These are phyloP conservation scores for Schizothecium vesticola DNA, from an alignment of 495 filamentous ascomycete genomes.

Conservation along the genomic window DNA sequence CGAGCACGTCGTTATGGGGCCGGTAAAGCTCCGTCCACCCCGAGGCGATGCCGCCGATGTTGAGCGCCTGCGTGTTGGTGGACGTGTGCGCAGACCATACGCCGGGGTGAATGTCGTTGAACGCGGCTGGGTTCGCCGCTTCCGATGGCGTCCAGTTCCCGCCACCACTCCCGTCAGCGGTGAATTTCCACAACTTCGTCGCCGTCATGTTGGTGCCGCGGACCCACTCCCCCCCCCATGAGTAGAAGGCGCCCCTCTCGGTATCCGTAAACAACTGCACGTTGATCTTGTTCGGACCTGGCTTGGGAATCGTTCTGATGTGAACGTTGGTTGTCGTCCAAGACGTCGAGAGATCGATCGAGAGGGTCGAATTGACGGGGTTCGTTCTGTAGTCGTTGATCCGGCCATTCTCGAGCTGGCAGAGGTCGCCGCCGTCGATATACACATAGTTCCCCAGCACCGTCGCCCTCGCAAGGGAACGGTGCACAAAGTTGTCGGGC, in stretches of 20 bases:
- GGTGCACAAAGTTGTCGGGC: background rate
- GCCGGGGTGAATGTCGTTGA: constrained; percentile 2
- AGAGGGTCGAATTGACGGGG: constrained; percentile 7
- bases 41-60: constrained; percentile 14
- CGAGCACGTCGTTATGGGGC: constrained; percentile 3
- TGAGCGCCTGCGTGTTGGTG: constrained; percentile 5
- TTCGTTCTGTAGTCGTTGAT: background rate
- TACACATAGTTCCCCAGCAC: constrained; percentile 20
- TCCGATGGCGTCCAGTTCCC: constrained; percentile 30
- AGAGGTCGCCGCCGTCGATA: constrained; percentile 18
- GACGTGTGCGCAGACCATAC: constrained; percentile 8
- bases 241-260: constrained; percentile 25
- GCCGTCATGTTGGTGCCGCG: constrained; percentile 13
- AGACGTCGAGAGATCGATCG: constrained; percentile 31
- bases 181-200: constrained; percentile 30
- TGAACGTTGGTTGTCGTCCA: constrained; percentile 29
- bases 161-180: constrained; percentile 30
- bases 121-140: background rate
- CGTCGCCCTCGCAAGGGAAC: background rate
- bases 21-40: constrained; percentile 8
- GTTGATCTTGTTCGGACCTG: constrained; percentile 15
- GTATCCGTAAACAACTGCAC: constrained; percentile 27
- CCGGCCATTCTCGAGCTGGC: constrained; percentile 6
- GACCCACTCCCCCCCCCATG: constrained; percentile 30
- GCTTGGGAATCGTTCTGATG: constrained; percentile 26